Conservation (phyloP, 1,139 yeast genomes). For the Sugiyamaella pinicola region DNA sequence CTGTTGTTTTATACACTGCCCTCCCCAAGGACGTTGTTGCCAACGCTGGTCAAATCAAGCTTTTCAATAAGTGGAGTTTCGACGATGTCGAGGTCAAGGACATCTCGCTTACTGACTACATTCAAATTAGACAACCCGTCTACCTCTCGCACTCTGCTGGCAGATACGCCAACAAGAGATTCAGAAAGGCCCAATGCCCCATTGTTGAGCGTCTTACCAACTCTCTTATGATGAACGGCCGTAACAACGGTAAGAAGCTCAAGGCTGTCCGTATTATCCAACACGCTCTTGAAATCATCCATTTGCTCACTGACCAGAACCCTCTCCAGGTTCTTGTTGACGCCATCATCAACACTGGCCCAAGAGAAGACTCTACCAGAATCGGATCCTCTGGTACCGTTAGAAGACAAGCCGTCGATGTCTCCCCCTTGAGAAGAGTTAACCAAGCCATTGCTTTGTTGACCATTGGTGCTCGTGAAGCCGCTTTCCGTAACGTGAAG, state of each 20-base stretch:
- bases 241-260: constrained; percentile 99
- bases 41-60: constrained; percentile 94
- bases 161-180: constrained; percentile 99
- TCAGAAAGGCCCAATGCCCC: constrained; percentile 99
- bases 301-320: constrained; percentile 98
- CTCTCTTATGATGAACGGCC: constrained; percentile 99
- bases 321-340: constrained; percentile 99
- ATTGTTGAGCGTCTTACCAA: constrained; percentile 98
- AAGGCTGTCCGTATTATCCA: constrained; percentile 99
- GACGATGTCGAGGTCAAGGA: constrained; percentile 98
- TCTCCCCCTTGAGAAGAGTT: constrained; percentile 99
- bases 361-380: constrained; percentile 99
- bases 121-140: constrained; percentile 96
- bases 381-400: constrained; percentile 99
- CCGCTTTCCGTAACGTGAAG: constrained; percentile 99
- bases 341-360: constrained; percentile 99
- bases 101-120: constrained; percentile 96
- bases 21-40: constrained; percentile 97
- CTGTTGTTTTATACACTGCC: constrained; percentile 54
- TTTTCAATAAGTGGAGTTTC: constrained; percentile 99
- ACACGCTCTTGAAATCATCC: constrained; percentile 98
- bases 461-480: constrained; percentile 99
- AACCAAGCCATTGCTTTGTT: constrained; percentile 98
- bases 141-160: constrained; percentile 99
- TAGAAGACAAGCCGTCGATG: constrained; percentile 99